A percentile compares a stretch with the other conserved stretches of the same genome.
phyloP scores from a whole-genome alignment of 1,139 yeast genomes.

The Wickerhamiella pararugosa region DNA sequence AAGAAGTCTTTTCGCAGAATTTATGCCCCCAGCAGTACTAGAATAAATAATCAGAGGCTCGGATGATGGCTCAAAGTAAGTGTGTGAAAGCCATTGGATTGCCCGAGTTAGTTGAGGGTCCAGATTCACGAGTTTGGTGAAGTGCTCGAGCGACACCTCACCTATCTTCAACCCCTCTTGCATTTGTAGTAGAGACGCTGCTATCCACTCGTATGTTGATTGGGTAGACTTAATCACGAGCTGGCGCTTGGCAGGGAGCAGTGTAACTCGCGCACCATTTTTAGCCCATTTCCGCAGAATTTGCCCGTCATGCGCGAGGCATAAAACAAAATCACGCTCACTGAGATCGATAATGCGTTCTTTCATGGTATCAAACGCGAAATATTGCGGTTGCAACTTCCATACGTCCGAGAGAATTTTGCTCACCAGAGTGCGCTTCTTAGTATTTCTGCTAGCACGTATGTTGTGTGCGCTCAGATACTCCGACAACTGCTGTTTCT shows the following conservation, averaged over 20 bases:
- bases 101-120: constrained; percentile 14
- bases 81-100: constrained; percentile 22
- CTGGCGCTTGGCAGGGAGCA: constrained; percentile 27
- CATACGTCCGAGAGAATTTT: constrained; percentile 29
- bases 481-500: background rate
- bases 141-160: constrained; percentile 16
- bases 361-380: constrained; percentile 28
- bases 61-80: constrained; percentile 18
- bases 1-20: constrained; percentile 18
- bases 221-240: constrained; percentile 27
- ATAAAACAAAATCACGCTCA: constrained; percentile 34
- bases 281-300: constrained; percentile 37
- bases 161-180: constrained; percentile 15
- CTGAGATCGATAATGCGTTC: constrained; percentile 29
- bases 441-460: background rate
- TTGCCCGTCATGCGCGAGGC: constrained; percentile 35
- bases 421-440: constrained; percentile 15
- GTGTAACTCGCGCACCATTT: constrained; percentile 39
- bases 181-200: constrained; percentile 20
- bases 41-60: constrained; percentile 18
- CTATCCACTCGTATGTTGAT: constrained; percentile 24
- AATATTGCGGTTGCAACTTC: constrained; percentile 27
- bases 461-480: background rate
- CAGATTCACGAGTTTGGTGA: constrained; percentile 14
- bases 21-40: constrained; percentile 12